phyloP scores from a whole-genome alignment of 768 basidiomycete genomes.

The Coprinopsis sp. region DNA sequence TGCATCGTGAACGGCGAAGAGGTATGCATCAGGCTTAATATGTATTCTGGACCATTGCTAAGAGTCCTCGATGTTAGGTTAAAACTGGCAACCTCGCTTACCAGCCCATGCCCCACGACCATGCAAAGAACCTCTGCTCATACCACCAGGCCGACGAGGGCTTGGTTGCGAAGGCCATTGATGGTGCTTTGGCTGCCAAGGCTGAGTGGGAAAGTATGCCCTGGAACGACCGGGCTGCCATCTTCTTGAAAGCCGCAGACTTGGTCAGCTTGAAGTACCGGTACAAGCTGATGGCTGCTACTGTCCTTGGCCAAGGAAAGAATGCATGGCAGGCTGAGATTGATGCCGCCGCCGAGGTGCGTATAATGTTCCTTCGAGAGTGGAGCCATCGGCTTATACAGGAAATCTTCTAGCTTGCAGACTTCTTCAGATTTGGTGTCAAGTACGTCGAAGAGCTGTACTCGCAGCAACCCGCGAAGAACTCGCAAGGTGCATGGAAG shows the following conservation, averaged over 20 bases:
- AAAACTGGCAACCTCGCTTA: slow-evolving; percentile 74
- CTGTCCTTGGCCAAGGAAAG: slow-evolving; percentile 98
- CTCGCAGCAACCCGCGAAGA: slow-evolving; percentile 82
- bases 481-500: slow-evolving; percentile 91
- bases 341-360: slow-evolving; percentile 94
- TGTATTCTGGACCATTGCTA: slow-evolving; percentile 1
- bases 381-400: not conserved
- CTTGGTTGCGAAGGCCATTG: slow-evolving; percentile 74
- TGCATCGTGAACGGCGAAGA: slow-evolving; percentile 88
- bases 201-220: slow-evolving; percentile 89
- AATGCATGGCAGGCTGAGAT: slow-evolving; percentile 99
- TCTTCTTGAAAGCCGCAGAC: slow-evolving; percentile 98
- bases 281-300: slow-evolving; percentile 92
- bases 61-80: slow-evolving; percentile 40
- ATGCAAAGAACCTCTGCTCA: slow-evolving; percentile 71
- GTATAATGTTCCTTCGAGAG: slow-evolving; percentile 14
- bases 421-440: slow-evolving; percentile 96
- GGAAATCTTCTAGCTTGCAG: slow-evolving; percentile 55
- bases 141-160: slow-evolving; percentile 87
- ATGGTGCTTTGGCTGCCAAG: slow-evolving; percentile 84
- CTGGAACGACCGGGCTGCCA: slow-evolving; percentile 95
- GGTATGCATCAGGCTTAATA: slow-evolving; percentile 36
- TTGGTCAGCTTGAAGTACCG: slow-evolving; percentile 93
- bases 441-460: slow-evolving; percentile 97
- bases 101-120: slow-evolving; percentile 84